Base-by-base conservation (phyloP, 768 basidiomycete species). In the Hypsizygus marmoreus region DNA sequence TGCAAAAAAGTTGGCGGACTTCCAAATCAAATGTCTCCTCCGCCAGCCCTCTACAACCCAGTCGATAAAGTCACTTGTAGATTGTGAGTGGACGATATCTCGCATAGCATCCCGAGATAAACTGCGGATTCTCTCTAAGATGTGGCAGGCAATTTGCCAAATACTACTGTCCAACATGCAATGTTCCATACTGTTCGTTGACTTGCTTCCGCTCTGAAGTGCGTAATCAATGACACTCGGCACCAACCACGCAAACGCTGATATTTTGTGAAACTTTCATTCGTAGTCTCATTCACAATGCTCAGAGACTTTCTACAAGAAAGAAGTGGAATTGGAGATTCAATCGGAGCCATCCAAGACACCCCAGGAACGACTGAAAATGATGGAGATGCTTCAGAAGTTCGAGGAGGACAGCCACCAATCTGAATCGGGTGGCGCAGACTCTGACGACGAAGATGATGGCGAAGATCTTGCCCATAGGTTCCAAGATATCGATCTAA, bases 131-230 rank as follows among this genome's bases (percentile, higher is more conserved):
- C 4, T 23, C 6, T 30, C 7, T 23, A 2, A 93, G 90, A 56
- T 93, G 90, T 68, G 75, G 72, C 24, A 74, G 86, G 57, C 85
- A 89, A 56, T 76, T 88, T 53, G 79, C 88, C 13, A 84, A 82
- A 58, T 94, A 94, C 64, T 84, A 82, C 0, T 94, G 91, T 53
- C 86, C 91, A 17, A 74, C 73, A 24, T 94, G 91, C 68, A 92
- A 92, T 57, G 68, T 86, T 20, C 77, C 78, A 0, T 93, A 93
- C 56, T 94, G 91, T 67, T 88, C 88, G 20, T 62, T 92, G 23
- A 68, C 71, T 9, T 94, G 91, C 66, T 94, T 90, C 68, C 81
- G 84, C 33, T 85, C 86, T 22, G 71, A 80, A 66, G 87, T 86
- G 64, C 50, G 77, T 61, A 22, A 45, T 44, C 32, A 39, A 40